phyloP scores from a whole-genome alignment of 176 grass and related monocot genomes.

The Rhipidocladum racemiflorum region DNA sequence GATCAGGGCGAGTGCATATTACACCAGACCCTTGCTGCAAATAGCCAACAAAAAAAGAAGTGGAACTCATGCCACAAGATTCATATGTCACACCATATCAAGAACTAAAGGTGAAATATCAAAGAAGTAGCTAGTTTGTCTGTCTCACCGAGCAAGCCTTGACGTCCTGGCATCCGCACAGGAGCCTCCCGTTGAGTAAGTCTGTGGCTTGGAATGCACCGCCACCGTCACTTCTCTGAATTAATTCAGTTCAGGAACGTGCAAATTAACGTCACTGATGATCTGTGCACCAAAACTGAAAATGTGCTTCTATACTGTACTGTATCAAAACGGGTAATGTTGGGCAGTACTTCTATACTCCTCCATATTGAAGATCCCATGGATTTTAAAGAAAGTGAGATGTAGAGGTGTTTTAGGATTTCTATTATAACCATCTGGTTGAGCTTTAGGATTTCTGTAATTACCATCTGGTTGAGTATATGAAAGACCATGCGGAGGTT shows the following conservation, averaged over 20 bases:
- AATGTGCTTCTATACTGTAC: not conserved
- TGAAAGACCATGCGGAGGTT: too few species aligned
- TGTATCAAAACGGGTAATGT: not conserved
- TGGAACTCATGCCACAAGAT: not conserved
- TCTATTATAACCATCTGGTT: not conserved
- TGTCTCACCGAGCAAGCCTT: conserved; percentile 49
- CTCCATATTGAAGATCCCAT: not conserved
- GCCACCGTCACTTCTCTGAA: conserved; percentile 70
- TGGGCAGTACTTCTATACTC: not conserved
- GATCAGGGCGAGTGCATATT: conserved; percentile 12
- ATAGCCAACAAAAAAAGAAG: not conserved
- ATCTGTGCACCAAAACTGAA: not conserved
- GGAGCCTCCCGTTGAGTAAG: conserved; percentile 64
- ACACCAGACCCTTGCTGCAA: conserved; percentile 44
- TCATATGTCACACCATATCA: not conserved
- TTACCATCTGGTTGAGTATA: not conserved
- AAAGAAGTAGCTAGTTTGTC: not conserved
- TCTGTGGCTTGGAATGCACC: conserved; percentile 52
- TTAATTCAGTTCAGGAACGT: not conserved
- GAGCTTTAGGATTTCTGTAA: not conserved
- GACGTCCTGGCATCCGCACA: conserved; percentile 67
- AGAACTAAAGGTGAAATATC: not conserved
- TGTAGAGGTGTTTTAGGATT: not conserved
- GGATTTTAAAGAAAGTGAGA: not conserved
- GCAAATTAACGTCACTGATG: not conserved